phyloP scores from a whole-genome alignment of 371 early-diverging fungal species.

The Apophysomyces variabilis region DNA sequence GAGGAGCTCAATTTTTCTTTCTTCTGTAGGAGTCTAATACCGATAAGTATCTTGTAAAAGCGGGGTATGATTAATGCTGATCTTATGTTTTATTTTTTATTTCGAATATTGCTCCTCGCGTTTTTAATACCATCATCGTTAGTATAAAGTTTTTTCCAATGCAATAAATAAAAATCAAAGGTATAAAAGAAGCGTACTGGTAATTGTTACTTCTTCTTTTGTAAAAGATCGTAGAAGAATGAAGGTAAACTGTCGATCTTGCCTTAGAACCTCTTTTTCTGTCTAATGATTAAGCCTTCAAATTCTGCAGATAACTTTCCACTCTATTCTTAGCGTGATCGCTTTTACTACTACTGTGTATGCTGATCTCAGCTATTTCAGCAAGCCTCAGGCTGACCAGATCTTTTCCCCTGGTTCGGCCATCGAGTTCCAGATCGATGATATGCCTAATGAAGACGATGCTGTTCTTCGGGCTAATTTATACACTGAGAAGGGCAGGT shows the following conservation, averaged over 20 bases:
- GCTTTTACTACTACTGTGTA: conserved; percentile 15
- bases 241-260: background rate
- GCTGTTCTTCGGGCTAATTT: conserved; percentile 21
- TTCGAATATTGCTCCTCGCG: background rate
- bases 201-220: too few species aligned
- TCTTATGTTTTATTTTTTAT: background rate
- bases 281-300: too few species aligned
- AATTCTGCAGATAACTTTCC: background rate
- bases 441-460: conserved; percentile 21
- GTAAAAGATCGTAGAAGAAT: background rate
- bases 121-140: background rate
- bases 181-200: background rate
- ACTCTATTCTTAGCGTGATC: background rate
- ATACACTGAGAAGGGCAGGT: conserved; percentile 14
- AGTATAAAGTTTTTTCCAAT: background rate
- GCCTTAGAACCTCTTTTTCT: too few species aligned
- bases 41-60: background rate
- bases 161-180: background rate
- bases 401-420: conserved; percentile 6
- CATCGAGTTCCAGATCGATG: conserved; percentile 23
- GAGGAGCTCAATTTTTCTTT: background rate
- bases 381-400: conserved; percentile 13
- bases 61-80: conserved; percentile 7
- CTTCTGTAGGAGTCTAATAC: background rate
- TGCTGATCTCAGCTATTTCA: conserved; percentile 18